Evolutionary conservation across 2,329 filamentous ascomycete genomes (phyloP).

Genomic region (Chlorencoelia australis): DNA sequence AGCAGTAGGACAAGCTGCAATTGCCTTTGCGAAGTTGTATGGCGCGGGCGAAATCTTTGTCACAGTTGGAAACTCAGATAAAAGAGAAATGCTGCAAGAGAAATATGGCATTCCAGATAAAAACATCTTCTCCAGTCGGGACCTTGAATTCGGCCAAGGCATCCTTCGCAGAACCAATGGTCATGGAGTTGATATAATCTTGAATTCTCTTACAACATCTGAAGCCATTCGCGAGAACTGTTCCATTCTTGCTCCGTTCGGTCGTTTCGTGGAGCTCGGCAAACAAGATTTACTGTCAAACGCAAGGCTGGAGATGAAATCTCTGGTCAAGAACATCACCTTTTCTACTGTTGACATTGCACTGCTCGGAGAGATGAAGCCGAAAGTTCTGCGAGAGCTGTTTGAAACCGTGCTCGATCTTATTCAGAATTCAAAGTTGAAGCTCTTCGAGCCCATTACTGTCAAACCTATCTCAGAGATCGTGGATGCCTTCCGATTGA

Average conservation of each 20-base stretch:
- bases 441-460: not conserved
- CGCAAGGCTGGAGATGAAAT: constrained; percentile 25
- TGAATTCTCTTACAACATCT: constrained; percentile 20
- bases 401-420: not conserved
- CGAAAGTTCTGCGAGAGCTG: not conserved
- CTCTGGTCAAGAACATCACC: constrained; percentile 30
- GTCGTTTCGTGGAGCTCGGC: constrained; percentile 31
- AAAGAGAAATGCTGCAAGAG: constrained; percentile 27
- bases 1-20: constrained; percentile 16
- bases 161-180: constrained; percentile 17
- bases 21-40: constrained; percentile 24
- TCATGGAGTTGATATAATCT: constrained; percentile 23
- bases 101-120: constrained; percentile 27
- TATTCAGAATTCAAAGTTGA: not conserved
- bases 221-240: constrained; percentile 32
- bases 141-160: constrained; percentile 28
- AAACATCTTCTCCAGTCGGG: constrained; percentile 31
- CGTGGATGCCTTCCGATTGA: constrained; percentile 8
- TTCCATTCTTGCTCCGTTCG: constrained; percentile 30
- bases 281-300: constrained; percentile 16
- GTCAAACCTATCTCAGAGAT: constrained; percentile 27
- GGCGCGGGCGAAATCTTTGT: constrained; percentile 33
- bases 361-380: not conserved
- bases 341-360: constrained; percentile 20
- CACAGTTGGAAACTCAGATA: constrained; percentile 30